Evolutionary conservation across 805 yeast genomes (phyloP).

Genomic region (Ogataea corticis): DNA sequence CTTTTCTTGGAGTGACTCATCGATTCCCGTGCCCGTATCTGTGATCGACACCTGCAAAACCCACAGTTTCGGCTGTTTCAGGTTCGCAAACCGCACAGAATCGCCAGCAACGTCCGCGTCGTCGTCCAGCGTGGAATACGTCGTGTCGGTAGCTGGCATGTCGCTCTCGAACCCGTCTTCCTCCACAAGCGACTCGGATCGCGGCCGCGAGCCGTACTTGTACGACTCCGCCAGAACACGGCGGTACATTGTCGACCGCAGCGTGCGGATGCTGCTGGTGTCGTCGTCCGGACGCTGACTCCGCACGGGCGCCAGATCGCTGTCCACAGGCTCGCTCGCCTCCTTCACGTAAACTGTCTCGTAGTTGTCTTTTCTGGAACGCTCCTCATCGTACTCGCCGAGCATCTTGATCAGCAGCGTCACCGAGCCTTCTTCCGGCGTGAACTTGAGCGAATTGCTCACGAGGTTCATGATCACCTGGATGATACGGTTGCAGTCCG

Average conservation of each 20-base stretch:
- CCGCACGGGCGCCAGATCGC: too few relatives aligned
- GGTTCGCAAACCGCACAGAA: constrained; percentile 19
- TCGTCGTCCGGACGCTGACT: too few relatives aligned
- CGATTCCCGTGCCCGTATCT: constrained; percentile 96
- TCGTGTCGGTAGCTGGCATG: constrained; percentile 16
- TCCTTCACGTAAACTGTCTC: constrained; percentile 45
- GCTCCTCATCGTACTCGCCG: constrained; percentile 67
- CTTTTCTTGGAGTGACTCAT: constrained; percentile 71
- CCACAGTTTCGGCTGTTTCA: constrained; percentile 44
- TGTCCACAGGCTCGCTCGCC: neutral
- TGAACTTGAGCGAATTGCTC: constrained; percentile 87
- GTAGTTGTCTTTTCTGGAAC: constrained; percentile 43
- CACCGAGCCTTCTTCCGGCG: constrained; percentile 86
- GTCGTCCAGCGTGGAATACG: constrained; percentile 13
- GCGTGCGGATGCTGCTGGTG: constrained; percentile 27
- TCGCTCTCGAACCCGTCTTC: neutral
- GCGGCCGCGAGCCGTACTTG: constrained; percentile 14
- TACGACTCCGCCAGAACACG: constrained; percentile 45
- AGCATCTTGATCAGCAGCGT: constrained; percentile 59
- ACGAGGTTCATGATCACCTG: constrained; percentile 93
- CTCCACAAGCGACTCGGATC: neutral
- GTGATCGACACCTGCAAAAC: constrained; percentile 69
- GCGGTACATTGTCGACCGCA: constrained; percentile 37
- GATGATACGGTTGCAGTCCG: constrained; percentile 86
- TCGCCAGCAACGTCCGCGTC: constrained; percentile 24